Base-by-base conservation (phyloP, 805 yeast genomes). In the Starmerella powellii region DNA sequence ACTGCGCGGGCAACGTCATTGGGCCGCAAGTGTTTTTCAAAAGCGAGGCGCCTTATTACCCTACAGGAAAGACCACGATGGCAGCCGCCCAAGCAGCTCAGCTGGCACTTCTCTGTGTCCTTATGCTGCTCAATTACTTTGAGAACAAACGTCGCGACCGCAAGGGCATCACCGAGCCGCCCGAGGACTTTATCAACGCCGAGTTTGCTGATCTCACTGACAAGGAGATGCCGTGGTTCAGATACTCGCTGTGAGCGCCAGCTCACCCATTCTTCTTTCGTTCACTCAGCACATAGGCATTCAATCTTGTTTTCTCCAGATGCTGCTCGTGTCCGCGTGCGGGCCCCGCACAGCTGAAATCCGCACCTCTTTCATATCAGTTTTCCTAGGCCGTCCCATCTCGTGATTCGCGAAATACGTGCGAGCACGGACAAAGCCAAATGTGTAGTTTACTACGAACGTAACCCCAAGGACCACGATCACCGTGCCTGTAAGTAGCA, bases 1-100 rank as follows among this genome's bases (percentile, higher is more conserved):
- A 67, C 57, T 69, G 75, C 55, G 69, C 63, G 8, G 80, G 80
- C 18, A 75, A 73, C 52, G 58, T 72, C 37, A 59, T 66, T 37
- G 80, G 80, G 3, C 77, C 79, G 10, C 76, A 78, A 59, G 68
- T 80, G 16, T 81, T 81, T 63, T 67, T 64, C 45, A 59, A 70
- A 0, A 50, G 59, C 5, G 73, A 78, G 44, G 76, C 74, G n/a
- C 86, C 86, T 6, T 55, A 59, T 31, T 81, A 79, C 53, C 60
- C 37, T 64, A 74, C 68, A 65, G 78, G 51, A 69, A 80, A 33
- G 70, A 76, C 24, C 65, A 76, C 60, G 65, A 73, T 40, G 74
- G 77, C 50, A 60, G 80, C 45, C 63, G 67, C 78, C 3, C 71
- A 72, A 37, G 61, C 67, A 31, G 68, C 66, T 1, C 51, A 44